phyloP scores from a whole-genome alignment of 1,139 yeast genomes.

The Candida sojae region DNA sequence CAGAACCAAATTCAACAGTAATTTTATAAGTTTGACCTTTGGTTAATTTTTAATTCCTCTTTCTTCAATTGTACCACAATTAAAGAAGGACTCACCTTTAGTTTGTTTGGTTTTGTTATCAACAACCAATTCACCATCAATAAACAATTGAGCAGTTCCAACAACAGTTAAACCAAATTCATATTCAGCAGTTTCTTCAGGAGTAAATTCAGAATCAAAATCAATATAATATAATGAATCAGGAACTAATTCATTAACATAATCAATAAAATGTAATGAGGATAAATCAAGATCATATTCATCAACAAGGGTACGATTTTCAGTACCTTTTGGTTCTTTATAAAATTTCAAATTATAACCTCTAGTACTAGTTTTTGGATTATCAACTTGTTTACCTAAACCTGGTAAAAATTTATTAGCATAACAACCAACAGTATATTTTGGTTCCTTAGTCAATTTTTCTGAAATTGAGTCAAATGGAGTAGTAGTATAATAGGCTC shows the following conservation, averaged over 20 bases:
- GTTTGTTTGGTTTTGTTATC: slow-evolving; percentile 57
- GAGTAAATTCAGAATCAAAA: slow-evolving; percentile 42
- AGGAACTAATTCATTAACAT: slow-evolving; percentile 27
- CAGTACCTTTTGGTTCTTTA: slow-evolving; percentile 23
- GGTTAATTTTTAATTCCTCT: slow-evolving; percentile 36
- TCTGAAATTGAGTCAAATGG: slow-evolving; percentile 29
- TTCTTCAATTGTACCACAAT: slow-evolving; percentile 51
- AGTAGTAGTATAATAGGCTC: slow-evolving; percentile 31
- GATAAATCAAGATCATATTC: slow-evolving; percentile 33
- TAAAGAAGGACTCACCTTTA: slow-evolving; percentile 47
- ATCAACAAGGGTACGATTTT: slow-evolving; percentile 34
- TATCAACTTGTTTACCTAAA: slow-evolving; percentile 22
- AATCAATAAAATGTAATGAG: slow-evolving; percentile 48
- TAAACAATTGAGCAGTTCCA: slow-evolving; percentile 55
- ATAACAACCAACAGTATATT: slow-evolving; percentile 22
- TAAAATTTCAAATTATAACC: slow-evolving; percentile 42
- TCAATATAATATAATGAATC: slow-evolving; percentile 37
- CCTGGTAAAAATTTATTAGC: slow-evolving; percentile 30
- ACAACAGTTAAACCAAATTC: slow-evolving; percentile 50
- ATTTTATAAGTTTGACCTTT: slow-evolving; percentile 45
- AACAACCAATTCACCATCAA: slow-evolving; percentile 53
- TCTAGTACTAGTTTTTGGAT: slow-evolving; percentile 34
- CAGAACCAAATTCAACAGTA: slow-evolving; percentile 54
- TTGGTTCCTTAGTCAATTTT: slow-evolving; percentile 19
- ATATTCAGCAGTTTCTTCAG: slow-evolving; percentile 50